Conservation (phyloP, 192 early-diverging fungal species). For the Coemansia guatemalensis region DNA sequence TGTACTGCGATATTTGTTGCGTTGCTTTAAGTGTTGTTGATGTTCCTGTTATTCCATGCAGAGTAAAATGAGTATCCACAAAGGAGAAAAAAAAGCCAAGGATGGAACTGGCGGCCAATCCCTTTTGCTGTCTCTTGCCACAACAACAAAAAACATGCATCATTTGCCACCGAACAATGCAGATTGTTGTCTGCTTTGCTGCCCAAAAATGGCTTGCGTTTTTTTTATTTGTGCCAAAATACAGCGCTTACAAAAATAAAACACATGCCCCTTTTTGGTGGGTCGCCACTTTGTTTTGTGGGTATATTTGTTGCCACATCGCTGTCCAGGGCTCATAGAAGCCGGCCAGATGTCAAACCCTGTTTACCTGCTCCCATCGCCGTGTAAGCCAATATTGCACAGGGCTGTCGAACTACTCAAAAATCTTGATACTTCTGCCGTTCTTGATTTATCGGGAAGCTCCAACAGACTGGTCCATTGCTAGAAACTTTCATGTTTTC, state of each 20-base stretch:
- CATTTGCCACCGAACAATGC: not conserved
- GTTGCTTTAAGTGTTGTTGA: not conserved
- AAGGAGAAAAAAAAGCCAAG: not conserved
- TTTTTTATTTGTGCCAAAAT: not conserved
- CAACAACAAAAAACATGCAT: constrained; percentile 1
- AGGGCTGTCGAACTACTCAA: not conserved
- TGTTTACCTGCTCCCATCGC: not conserved
- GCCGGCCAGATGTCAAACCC: not conserved
- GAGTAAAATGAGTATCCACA: not conserved
- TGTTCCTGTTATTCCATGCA: not conserved
- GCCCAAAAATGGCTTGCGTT: not conserved
- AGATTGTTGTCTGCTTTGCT: not conserved
- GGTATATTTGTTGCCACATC: not conserved
- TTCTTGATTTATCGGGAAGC: not conserved
- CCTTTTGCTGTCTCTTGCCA: not conserved
- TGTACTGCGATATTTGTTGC: not conserved
- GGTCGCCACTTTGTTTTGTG: no score
- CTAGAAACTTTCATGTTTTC: not conserved
- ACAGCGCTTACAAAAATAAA: not conserved
- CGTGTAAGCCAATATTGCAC: not conserved
- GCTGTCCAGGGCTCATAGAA: not conserved
- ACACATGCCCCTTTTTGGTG: not conserved
- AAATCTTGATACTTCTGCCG: not conserved
- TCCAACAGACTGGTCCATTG: not conserved
- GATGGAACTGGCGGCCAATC: not conserved